Evolutionary conservation across 345 rosid genomes (phyloP), one percentile per base, ranked within the genome.

Genomic region (Eucalyptus sp.): DNA sequence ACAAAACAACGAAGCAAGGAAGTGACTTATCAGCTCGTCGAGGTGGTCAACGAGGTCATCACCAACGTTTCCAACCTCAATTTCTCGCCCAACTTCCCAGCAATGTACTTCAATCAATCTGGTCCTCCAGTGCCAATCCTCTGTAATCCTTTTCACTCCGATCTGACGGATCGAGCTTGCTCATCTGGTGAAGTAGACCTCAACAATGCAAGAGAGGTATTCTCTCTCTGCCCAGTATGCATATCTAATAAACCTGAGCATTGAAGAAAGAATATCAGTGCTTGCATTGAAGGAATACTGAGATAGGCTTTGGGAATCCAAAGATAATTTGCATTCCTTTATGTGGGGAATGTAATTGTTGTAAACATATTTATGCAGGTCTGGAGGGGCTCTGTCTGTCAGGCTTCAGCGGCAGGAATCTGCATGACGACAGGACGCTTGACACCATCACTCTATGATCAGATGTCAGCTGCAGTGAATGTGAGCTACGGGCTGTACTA

Each of bases 11-110:
- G 91, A 83, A 95, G 94, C 94, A 96, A 91, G 91, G 98, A 97
- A 91, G 96, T 97, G 33, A 94, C 98, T 11, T 90, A 93, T 86
- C 96, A 98, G 89, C 95, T 95, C 22, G 98, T 93, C 5, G 98
- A 97, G 62, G 93, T 98, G 31, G 90, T 98, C 43, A 97, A 98
- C 90, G 94, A 94, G 89, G 99, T 97, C 90, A 96, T 96, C 92
- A 94, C 96, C 92, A 98, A 98, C n/a, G 99, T 98, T 60, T 93
- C 99, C 71, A 97, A 98, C 93, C 91, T 97, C 58, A 97, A 98
- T 89, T 98, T 97, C 90, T 94, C 99, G n/a, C 99, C 98, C 37
- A 95, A 92, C 92, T 95, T 96, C 89, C 93, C 90, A 4, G 91
- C 95, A 71, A 86, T 98, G 90, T 98, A 98, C 94, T 87, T 94